Conservation (phyloP, 306 rosid genomes). For the Begonia loranthoides region DNA sequence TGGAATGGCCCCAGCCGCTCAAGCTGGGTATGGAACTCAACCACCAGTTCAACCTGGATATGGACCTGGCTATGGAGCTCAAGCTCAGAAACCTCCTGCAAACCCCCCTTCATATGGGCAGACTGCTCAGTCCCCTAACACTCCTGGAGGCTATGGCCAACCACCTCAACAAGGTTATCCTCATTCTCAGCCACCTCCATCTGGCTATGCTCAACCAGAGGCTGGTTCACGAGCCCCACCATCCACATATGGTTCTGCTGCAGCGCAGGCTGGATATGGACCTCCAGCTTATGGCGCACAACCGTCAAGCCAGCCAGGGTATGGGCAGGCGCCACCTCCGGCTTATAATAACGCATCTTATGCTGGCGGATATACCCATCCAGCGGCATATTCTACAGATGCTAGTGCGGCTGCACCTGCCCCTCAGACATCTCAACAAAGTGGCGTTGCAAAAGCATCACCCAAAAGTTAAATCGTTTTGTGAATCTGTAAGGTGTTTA, state of each 20-base stretch:
- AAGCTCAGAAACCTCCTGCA: constrained; percentile 54
- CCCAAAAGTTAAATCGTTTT: constrained; percentile 46
- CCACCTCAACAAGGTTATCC: constrained; percentile 40
- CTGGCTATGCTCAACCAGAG: constrained; percentile 72
- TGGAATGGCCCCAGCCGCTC: constrained; percentile 61
- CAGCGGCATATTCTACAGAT: constrained; percentile 55
- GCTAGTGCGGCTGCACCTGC: constrained; percentile 39
- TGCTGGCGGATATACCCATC: constrained; percentile 57
- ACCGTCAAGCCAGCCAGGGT: constrained; percentile 46
- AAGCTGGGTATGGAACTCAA: constrained; percentile 60
- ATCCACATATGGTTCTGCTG: constrained; percentile 44
- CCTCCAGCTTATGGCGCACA: constrained; percentile 71
- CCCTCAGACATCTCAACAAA: constrained; percentile 34
- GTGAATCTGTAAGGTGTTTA: not conserved
- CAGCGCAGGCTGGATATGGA: constrained; percentile 60
- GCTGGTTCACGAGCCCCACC: constrained; percentile 43
- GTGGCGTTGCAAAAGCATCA: constrained; percentile 48
- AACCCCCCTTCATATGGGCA: constrained; percentile 74
- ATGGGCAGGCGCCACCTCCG: constrained; percentile 67
- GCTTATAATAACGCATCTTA: constrained; percentile 32
- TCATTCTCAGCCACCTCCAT: constrained; percentile 56
- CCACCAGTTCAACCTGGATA: constrained; percentile 28
- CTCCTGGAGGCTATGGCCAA: constrained; percentile 61
- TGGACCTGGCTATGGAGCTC: constrained; percentile 64
- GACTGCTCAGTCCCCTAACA: constrained; percentile 53